phyloP scores from a whole-genome alignment of 345 rosid genomes.

The Hibiscus tridactylites region DNA sequence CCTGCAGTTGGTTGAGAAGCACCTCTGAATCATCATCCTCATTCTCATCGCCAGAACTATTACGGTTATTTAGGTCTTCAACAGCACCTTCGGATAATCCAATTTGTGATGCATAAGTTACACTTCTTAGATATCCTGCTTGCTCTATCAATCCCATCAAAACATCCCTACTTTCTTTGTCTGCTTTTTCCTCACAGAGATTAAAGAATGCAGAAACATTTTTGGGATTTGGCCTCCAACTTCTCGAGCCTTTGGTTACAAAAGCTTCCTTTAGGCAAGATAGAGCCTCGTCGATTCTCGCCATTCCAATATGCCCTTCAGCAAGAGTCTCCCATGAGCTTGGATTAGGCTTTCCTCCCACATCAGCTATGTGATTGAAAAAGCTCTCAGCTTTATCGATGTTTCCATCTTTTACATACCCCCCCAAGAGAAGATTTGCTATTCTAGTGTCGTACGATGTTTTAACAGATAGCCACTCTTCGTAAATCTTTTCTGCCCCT shows the following conservation, averaged over 20 bases:
- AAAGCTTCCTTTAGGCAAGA: constrained; percentile 4
- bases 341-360: constrained; percentile 73
- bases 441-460: constrained; percentile 76
- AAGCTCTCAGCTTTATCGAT: constrained; percentile 50
- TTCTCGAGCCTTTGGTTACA: constrained; percentile 5
- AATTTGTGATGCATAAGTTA: constrained; percentile 38
- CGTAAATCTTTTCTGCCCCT: constrained; percentile 64
- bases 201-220: constrained; percentile 8
- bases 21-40: constrained; percentile 22
- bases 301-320: constrained; percentile 39
- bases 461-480: constrained; percentile 70
- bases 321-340: constrained; percentile 85
- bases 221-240: not conserved
- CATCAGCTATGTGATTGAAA: constrained; percentile 53
- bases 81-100: constrained; percentile 22
- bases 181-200: constrained; percentile 52
- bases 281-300: constrained; percentile 21
- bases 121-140: constrained; percentile 45
- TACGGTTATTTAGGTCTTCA: constrained; percentile 2
- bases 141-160: constrained; percentile 43
- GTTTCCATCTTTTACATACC: constrained; percentile 52
- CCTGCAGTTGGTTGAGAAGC: constrained; percentile 41
- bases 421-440: constrained; percentile 61
- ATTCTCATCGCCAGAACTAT: constrained; percentile 15
- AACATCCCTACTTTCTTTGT: constrained; percentile 41